Evolutionary conservation across 352 stramenopile genomes (phyloP).

Genomic region (Phytophthora agathidicida): DNA sequence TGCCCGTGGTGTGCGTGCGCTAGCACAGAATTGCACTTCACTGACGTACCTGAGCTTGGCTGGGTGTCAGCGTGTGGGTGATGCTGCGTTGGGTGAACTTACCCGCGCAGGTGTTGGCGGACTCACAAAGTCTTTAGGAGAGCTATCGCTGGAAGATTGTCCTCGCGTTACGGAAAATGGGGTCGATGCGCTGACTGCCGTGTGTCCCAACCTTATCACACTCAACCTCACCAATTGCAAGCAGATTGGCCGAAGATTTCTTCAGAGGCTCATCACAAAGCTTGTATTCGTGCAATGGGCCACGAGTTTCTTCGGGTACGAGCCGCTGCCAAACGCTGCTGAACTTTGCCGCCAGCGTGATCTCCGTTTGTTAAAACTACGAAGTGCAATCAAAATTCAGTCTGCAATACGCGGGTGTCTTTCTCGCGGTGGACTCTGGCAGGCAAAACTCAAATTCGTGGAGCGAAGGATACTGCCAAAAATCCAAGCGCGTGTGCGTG

Average conservation of each 20-base stretch:
- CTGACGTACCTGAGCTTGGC: slow-evolving; percentile 81
- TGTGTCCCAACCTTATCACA: slow-evolving; percentile 78
- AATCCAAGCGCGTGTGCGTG: slow-evolving; percentile 81
- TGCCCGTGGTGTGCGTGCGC: slow-evolving; percentile 52
- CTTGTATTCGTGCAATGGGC: slow-evolving; percentile 89
- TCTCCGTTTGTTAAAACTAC: slow-evolving; percentile 41
- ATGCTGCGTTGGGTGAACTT: slow-evolving; percentile 66
- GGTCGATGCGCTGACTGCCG: slow-evolving; percentile 59
- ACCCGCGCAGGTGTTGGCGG: slow-evolving; percentile 25
- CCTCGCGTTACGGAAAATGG: slow-evolving; percentile 74
- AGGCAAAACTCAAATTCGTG: slow-evolving; percentile 73
- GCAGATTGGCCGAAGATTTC: slow-evolving; percentile 71
- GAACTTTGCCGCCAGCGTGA: slow-evolving; percentile 76
- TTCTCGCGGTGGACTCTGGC: slow-evolving; percentile 70
- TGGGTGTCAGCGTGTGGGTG: slow-evolving; percentile 75
- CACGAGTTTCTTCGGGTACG: slow-evolving; percentile 83
- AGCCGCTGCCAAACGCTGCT: slow-evolving; percentile 81
- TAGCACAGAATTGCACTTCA: slow-evolving; percentile 61
- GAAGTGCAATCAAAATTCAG: slow-evolving; percentile 78
- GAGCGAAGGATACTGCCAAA: slow-evolving; percentile 67
- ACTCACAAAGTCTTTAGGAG: slow-evolving; percentile 38
- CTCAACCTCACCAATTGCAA: slow-evolving; percentile 87
- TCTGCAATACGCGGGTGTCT: slow-evolving; percentile 82
- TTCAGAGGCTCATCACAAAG: slow-evolving; percentile 70
- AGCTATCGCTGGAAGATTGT: slow-evolving; percentile 73